A percentile compares a stretch with the other conserved stretches of the same genome.
These are phyloP conservation scores for Ramichloridium luteum DNA, from an alignment of 2,329 filamentous ascomycete species.

Conservation along the genomic window DNA sequence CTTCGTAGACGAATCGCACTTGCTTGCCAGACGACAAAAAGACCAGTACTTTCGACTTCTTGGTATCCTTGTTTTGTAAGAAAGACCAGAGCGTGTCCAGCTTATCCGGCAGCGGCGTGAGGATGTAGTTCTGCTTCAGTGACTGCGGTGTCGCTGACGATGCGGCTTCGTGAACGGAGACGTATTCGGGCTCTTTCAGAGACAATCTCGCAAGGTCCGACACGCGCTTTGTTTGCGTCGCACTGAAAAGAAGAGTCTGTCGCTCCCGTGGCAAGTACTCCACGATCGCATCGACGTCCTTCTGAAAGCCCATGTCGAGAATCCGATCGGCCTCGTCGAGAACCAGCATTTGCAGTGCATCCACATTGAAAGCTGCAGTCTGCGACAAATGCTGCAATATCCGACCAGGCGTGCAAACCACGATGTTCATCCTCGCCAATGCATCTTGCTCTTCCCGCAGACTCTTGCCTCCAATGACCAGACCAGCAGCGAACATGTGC, in stretches of 20 bases:
- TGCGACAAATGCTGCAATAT: conserved; percentile 95
- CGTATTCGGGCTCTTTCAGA: conserved; percentile 82
- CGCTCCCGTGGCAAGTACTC: conserved; percentile 76
- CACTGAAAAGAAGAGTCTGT: conserved; percentile 90
- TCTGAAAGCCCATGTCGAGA: conserved; percentile 94
- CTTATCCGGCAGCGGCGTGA: conserved; percentile 77
- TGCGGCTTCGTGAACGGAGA: conserved; percentile 81
- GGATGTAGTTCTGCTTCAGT: conserved; percentile 81
- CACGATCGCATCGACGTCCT: conserved; percentile 79
- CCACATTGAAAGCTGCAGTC: conserved; percentile 77
- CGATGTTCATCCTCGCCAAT: conserved; percentile 84
- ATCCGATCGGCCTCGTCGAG: conserved; percentile 94
- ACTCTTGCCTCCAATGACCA: conserved; percentile 89
- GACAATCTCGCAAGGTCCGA: conserved; percentile 83
- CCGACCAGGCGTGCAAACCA: conserved; percentile 87
- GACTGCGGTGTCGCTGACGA: conserved; percentile 66
- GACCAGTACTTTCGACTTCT: conserved; percentile 90
- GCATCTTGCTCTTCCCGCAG: conserved; percentile 77
- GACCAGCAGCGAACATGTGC: conserved; percentile 80
- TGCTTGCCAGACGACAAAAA: conserved; percentile 94
- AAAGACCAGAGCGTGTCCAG: conserved; percentile 89
- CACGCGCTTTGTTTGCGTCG: conserved; percentile 89
- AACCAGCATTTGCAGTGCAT: conserved; percentile 84
- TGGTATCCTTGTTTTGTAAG: conserved; percentile 59
- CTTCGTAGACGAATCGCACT: conserved; percentile 90